These are phyloP conservation scores for Colletotrichum paranaense DNA, from an alignment of 2,329 filamentous ascomycete species.

Conservation along the genomic window DNA sequence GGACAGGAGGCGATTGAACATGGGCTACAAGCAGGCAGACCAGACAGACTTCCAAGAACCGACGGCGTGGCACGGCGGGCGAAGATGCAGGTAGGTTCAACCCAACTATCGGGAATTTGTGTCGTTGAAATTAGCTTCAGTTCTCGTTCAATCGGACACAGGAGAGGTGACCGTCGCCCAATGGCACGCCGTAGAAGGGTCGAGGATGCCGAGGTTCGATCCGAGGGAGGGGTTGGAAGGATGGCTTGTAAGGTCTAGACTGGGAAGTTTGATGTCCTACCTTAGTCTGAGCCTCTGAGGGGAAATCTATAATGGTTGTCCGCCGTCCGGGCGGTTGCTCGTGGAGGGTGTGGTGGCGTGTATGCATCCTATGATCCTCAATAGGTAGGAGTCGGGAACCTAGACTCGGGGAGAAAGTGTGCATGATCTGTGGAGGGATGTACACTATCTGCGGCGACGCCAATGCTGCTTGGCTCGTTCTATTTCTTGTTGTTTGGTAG, in stretches of 20 bases:
- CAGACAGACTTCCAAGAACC: slow-evolving; percentile 1
- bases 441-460: not conserved
- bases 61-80: slow-evolving; percentile 15
- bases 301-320: not conserved
- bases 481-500: not conserved
- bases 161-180: slow-evolving; percentile 9
- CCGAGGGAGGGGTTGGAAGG: not conserved
- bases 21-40: not conserved
- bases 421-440: not conserved
- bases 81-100: not conserved
- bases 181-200: slow-evolving; percentile 4
- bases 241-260: not conserved
- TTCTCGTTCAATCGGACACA: not conserved
- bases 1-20: not conserved
- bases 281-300: not conserved
- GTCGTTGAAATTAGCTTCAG: slow-evolving; percentile 28
- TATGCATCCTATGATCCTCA: not conserved
- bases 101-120: not conserved
- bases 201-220: slow-evolving; percentile 27
- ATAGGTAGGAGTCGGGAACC: not conserved
- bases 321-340: not conserved
- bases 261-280: not conserved
- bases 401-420: not conserved
- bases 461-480: not conserved
- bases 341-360: slow-evolving; percentile 17